These are phyloP conservation scores for Barnettozyma hawaiiensis DNA, from an alignment of 1,139 yeast genomes.

Conservation along the genomic window DNA sequence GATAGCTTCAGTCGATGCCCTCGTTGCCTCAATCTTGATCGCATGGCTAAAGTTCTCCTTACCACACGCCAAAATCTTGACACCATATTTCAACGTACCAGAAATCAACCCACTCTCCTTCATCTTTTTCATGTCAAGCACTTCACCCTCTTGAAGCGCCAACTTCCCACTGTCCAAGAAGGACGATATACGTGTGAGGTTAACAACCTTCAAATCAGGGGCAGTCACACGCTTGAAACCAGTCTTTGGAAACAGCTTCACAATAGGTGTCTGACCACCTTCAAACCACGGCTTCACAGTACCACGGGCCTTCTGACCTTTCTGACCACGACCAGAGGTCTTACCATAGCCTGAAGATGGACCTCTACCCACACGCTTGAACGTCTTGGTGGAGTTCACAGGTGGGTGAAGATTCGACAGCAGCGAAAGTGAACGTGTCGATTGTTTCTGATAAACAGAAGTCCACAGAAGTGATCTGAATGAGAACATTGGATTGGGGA, in stretches of 20 bases:
- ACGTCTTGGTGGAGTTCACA: conserved; percentile 33
- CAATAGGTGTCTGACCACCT: conserved; percentile 98
- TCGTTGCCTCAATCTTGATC: conserved; percentile 70
- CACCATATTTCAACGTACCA: conserved; percentile 72
- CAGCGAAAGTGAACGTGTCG: conserved; percentile 28
- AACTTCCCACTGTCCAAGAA: conserved; percentile 67
- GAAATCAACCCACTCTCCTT: conserved; percentile 65
- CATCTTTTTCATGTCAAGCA: conserved; percentile 59
- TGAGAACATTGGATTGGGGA: conserved; percentile 8
- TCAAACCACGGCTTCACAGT: conserved; percentile 91
- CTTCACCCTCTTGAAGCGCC: conserved; percentile 50
- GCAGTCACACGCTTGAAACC: conserved; percentile 66
- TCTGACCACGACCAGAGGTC: conserved; percentile 96
- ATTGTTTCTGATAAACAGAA: conserved; percentile 1
- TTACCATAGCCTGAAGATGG: conserved; percentile 92
- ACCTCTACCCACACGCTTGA: conserved; percentile 90
- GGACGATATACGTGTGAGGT: conserved; percentile 53
- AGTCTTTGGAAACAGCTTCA: conserved; percentile 80
- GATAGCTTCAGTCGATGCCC: conserved; percentile 74
- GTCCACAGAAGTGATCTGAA: conserved; percentile 2
- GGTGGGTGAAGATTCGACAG: conserved; percentile 33
- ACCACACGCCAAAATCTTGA: conserved; percentile 73
- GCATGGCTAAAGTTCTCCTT: conserved; percentile 51
- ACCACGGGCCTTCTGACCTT: conserved; percentile 97
- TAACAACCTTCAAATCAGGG: conserved; percentile 45